Evolutionary conservation across 345 rosid genomes (phyloP).

Genomic region (Salix viminalis): DNA sequence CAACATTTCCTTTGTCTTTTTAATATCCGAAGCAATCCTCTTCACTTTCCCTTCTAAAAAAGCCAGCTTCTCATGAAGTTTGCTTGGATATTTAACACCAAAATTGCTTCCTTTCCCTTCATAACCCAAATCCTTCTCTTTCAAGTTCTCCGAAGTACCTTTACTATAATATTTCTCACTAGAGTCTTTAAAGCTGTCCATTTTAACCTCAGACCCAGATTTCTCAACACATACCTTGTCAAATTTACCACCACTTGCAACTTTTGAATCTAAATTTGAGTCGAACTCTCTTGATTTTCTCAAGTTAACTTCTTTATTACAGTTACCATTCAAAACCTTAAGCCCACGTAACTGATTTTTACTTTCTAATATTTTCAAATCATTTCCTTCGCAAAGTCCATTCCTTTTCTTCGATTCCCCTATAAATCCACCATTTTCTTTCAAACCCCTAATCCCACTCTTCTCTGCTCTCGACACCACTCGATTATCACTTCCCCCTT

Average conservation of each 20-base stretch:
- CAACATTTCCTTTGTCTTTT: slow-evolving; percentile 87
- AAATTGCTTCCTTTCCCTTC: slow-evolving; percentile 19
- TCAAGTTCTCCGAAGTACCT: slow-evolving; percentile 34
- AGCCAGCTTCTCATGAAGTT: slow-evolving; percentile 91
- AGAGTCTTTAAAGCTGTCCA: slow-evolving; percentile 12
- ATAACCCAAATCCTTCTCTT: slow-evolving; percentile 35
- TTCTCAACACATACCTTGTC: slow-evolving; percentile 25
- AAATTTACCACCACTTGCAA: slow-evolving; percentile 4
- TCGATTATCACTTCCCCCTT: slow-evolving; percentile 30
- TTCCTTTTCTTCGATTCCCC: slow-evolving; percentile 27
- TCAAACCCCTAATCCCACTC: slow-evolving; percentile 24
- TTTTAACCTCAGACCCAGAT: slow-evolving; percentile 23
- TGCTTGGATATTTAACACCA: slow-evolving; percentile 49
- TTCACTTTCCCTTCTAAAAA: slow-evolving; percentile 93
- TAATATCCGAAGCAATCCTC: slow-evolving; percentile 86
- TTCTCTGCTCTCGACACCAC: slow-evolving; percentile 20
- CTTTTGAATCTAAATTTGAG: slow-evolving; percentile 22
- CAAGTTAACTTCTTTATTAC: slow-evolving; percentile 17
- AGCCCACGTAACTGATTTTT: slow-evolving; percentile 17
- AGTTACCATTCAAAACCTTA: slow-evolving; percentile 18
- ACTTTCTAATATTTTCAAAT: neutral
- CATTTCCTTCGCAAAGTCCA: slow-evolving; percentile 11
- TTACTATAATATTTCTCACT: slow-evolving; percentile 27
- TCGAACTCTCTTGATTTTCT: slow-evolving; percentile 20
- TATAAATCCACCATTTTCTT: slow-evolving; percentile 36